Base-by-base conservation (phyloP, 352 stramenopile genomes). In the Thalassiosira allenii region DNA sequence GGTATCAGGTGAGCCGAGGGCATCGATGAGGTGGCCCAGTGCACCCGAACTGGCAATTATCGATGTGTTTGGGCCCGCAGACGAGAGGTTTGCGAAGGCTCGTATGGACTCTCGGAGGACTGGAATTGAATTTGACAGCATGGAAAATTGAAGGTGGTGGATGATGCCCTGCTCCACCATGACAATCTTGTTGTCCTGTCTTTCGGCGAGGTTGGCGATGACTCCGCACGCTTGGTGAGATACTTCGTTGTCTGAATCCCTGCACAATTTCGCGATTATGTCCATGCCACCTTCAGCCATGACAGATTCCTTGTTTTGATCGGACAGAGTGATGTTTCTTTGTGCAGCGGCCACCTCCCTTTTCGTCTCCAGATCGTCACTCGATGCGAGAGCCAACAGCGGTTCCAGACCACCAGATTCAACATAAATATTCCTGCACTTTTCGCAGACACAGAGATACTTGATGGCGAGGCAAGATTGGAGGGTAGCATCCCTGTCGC, bases 251-350 rank as follows among this genome's bases (percentile, higher is more conserved):
- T 98, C 87, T 97, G 94, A 9, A 96, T 95, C 56, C 95, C 95
- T 3, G 86, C 87, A 63, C 97, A 96, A 12, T 97, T 82, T 29
- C 90, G 93, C 79, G 25, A 99, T 85, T 12, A 96, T 91, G 2
- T 94, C 81, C 22, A 99, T 91, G 0, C 95, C 95, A 25, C 94
- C 95, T 64, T 95, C 96, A 64, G 96, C 97, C 49, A 96, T 94
- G 25, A 99, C 97, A 78, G 98, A 94, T 79, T 96, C 97, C 81
- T 98, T 99, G 77, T 97, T 99, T 83, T 98, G 95, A 52, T 98
- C 96, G n/a, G 95, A 97, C 43, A 98, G 87, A 17, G 96, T 97
- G 47, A 99, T 90, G 80, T 99, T 99, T 68, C 94, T 96, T 0
- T 99, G 89, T 0, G 95, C 91, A 3, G 95, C 96, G 63, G 94